These are phyloP conservation scores for Fusarium sublunatum DNA, from an alignment of 2,329 filamentous ascomycete genomes.

Conservation along the genomic window DNA sequence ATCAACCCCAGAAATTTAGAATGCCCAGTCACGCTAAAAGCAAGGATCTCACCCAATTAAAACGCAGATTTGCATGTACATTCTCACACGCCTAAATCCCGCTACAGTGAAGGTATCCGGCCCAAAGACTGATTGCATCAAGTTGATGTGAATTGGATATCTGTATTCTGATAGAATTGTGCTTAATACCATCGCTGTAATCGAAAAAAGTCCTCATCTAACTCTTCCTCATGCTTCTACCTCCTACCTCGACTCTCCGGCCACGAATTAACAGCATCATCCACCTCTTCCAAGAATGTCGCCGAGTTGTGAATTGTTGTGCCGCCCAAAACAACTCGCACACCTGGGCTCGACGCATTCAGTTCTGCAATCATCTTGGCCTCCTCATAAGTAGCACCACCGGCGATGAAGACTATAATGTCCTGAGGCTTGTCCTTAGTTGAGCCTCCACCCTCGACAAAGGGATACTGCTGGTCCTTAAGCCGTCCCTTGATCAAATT, in stretches of 20 bases:
- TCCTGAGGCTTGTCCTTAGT: slow-evolving; percentile 97
- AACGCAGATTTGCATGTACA: neutral
- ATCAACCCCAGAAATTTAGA: neutral
- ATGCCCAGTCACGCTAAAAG: slow-evolving; percentile 6
- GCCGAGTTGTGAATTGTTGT: slow-evolving; percentile 89
- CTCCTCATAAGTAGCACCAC: slow-evolving; percentile 95
- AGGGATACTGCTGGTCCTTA: slow-evolving; percentile 89
- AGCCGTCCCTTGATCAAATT: slow-evolving; percentile 92
- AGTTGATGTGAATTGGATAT: neutral
- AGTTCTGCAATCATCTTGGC: slow-evolving; percentile 96
- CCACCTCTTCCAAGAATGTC: slow-evolving; percentile 90
- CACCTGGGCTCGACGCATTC: slow-evolving; percentile 88
- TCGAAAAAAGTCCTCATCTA: slow-evolving; percentile 3
- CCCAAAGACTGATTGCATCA: neutral
- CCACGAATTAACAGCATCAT: slow-evolving; percentile 88
- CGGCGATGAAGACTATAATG: slow-evolving; percentile 93
- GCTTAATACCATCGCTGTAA: slow-evolving; percentile 15
- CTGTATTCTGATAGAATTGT: slow-evolving; percentile 1
- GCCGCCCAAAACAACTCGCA: slow-evolving; percentile 89
- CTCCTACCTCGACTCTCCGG: slow-evolving; percentile 67
- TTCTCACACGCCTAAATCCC: neutral
- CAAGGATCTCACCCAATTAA: slow-evolving; percentile 12
- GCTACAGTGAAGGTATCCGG: neutral
- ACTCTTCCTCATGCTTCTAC: slow-evolving; percentile 12
- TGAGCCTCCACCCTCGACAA: slow-evolving; percentile 86